phyloP scores from a whole-genome alignment of 2,329 filamentous ascomycete genomes.

The Colletotrichum spaethianum region DNA sequence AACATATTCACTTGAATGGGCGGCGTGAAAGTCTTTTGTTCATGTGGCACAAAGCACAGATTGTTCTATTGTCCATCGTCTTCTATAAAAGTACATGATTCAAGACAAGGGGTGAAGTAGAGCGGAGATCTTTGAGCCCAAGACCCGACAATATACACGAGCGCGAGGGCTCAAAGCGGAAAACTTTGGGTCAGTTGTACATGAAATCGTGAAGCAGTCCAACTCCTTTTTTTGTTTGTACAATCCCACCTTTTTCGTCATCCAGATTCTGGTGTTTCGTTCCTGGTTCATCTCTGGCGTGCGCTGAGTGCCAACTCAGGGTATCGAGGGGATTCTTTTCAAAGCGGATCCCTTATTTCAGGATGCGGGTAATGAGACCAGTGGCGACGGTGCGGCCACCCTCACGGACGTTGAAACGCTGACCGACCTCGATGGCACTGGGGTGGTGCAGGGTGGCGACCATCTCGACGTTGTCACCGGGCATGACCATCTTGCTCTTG shows the following conservation, averaged over 20 bases:
- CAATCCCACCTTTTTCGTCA: constrained; percentile 27
- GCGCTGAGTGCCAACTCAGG: constrained; percentile 36
- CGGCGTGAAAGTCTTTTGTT: not conserved
- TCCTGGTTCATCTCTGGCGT: constrained; percentile 17
- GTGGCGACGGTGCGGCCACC: constrained; percentile 92
- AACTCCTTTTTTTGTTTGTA: constrained; percentile 42
- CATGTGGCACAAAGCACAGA: constrained; percentile 25
- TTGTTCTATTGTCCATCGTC: constrained; percentile 45
- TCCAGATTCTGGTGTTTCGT: constrained; percentile 17
- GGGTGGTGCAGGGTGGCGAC: constrained; percentile 87
- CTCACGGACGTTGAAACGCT: constrained; percentile 98
- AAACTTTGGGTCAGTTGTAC: constrained; percentile 45
- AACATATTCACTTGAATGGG: not conserved
- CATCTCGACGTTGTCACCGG: constrained; percentile 99
- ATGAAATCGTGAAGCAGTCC: constrained; percentile 42
- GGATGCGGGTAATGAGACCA: constrained; percentile 83
- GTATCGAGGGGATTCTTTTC: constrained; percentile 17
- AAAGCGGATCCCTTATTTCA: constrained; percentile 61
- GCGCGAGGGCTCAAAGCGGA: constrained; percentile 43
- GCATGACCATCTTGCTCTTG: constrained; percentile 89
- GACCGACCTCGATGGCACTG: constrained; percentile 89
- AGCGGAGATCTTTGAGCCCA: constrained; percentile 57
- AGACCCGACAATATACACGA: constrained; percentile 55
- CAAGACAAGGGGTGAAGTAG: constrained; percentile 57
- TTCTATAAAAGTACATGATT: constrained; percentile 52